Evolutionary conservation across 208 protist genomes (phyloP).

Genomic region (Trypanosoma brucei): DNA sequence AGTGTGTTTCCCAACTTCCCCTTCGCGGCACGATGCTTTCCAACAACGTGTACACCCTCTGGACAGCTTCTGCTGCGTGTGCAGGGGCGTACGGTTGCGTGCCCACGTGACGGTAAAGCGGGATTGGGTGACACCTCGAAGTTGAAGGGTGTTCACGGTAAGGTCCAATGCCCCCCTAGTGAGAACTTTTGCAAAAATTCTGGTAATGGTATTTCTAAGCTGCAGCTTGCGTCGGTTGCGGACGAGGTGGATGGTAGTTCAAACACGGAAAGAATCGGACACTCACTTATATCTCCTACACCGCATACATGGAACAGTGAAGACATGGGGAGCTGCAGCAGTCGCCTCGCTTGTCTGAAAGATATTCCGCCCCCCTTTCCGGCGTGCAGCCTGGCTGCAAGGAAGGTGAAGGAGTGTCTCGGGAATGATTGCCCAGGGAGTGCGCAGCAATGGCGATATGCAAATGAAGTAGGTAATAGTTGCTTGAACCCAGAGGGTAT

Average conservation of each 20-base stretch:
- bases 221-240: not conserved
- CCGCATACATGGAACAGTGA: conserved; percentile 1
- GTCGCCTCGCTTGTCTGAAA: conserved; percentile 11
- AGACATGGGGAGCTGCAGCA: conserved; percentile 3
- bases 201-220: conserved; percentile 9
- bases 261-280: not conserved
- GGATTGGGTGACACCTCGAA: conserved; percentile 30
- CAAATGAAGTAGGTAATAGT: not conserved
- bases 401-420: conserved; percentile 27
- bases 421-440: conserved; percentile 21
- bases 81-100: conserved; percentile 42
- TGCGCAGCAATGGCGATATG: conserved; percentile 16
- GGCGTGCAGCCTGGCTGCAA: conserved; percentile 16
- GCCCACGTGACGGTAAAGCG: conserved; percentile 30
- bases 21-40: conserved; percentile 33
- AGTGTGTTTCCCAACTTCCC: conserved; percentile 18
- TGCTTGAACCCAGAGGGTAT: conserved; percentile 15
- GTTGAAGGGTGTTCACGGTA: conserved; percentile 39
- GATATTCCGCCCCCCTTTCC: conserved; percentile 14
- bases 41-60: conserved; percentile 29
- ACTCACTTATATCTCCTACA: conserved; percentile 1
- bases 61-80: conserved; percentile 36
- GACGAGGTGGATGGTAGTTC: not conserved
- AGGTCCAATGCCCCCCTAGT: conserved; percentile 12
- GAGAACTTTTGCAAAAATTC: conserved; percentile 2